Evolutionary conservation across 139 green algal species (phyloP).

Genomic region (Edaphochlamys debaryana): DNA sequence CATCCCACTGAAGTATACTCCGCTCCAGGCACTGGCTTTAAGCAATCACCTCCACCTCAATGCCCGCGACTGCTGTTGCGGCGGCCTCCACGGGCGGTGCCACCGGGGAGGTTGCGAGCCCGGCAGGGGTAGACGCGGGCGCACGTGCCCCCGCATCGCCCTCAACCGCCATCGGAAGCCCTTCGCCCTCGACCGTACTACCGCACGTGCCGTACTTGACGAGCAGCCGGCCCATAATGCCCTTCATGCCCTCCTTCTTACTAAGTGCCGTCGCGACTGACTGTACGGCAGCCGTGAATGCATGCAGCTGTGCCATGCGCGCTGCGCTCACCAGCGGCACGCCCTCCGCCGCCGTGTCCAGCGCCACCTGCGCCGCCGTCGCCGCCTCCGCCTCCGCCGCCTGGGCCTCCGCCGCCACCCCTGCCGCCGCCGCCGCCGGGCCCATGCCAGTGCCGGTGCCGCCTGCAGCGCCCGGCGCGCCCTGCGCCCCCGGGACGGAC

Average conservation of each 20-base stretch:
- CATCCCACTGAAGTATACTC: no score
- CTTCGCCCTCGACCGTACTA: slow-evolving; percentile 6
- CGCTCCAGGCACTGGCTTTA: no score
- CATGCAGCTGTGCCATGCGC: slow-evolving; percentile 25
- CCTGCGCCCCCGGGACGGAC: neutral
- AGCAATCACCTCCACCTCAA: no score
- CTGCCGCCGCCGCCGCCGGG: neutral
- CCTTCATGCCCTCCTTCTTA: slow-evolving; percentile 33
- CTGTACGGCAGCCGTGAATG: slow-evolving; percentile 20
- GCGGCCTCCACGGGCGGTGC: no score
- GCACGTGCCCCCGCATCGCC: no score
- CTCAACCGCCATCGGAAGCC: no score
- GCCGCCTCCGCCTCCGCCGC: neutral
- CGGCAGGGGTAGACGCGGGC: no score
- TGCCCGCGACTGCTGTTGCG: no score
- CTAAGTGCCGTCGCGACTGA: slow-evolving; percentile 16
- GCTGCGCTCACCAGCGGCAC: neutral
- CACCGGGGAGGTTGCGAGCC: no score
- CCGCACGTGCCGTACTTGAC: slow-evolving; percentile 14
- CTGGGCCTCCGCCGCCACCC: neutral
- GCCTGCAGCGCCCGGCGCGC: neutral
- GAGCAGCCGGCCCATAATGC: slow-evolving; percentile 20
- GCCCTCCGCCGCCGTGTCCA: no score
- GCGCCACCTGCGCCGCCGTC: neutral
- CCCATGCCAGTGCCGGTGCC: neutral